Percentiles rank a stretch among this genome's conserved stretches.
Evolutionary conservation across 2,329 filamentous ascomycete species (phyloP).

Genomic region (Aspergillus pseudonomiae): DNA sequence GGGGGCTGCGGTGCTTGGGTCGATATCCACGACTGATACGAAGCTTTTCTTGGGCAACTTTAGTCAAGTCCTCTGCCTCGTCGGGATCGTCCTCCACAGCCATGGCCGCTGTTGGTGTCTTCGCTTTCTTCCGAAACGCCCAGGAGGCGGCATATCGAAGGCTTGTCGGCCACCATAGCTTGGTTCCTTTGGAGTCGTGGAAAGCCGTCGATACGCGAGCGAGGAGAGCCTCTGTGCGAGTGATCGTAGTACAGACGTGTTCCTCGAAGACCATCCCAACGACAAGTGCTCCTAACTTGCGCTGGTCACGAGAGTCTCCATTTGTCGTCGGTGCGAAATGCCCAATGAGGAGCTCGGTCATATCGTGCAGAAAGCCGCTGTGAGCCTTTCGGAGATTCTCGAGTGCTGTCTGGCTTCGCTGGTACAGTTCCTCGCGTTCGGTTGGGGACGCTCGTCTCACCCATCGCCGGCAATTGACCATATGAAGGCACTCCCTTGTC

Average conservation of each 20-base stretch:
- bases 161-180: conserved; percentile 49
- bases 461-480: conserved; percentile 34
- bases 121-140: conserved; percentile 34
- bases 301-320: conserved; percentile 20
- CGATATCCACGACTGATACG: conserved; percentile 40
- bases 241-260: conserved; percentile 32
- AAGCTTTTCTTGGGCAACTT: conserved; percentile 41
- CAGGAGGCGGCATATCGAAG: conserved; percentile 46
- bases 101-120: conserved; percentile 27
- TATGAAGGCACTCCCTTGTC: conserved; percentile 31
- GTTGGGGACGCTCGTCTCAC: conserved; percentile 27
- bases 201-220: conserved; percentile 42
- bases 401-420: conserved; percentile 23
- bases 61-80: conserved; percentile 34
- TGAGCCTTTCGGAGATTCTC: conserved; percentile 32
- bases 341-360: conserved; percentile 46
- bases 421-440: conserved; percentile 24
- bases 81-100: conserved; percentile 29
- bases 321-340: neutral
- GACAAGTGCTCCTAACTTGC: conserved; percentile 45
- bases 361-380: conserved; percentile 31
- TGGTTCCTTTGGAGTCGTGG: conserved; percentile 35
- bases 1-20: conserved; percentile 27
- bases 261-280: conserved; percentile 54
- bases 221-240: conserved; percentile 31